Percentiles rank a stretch among this genome's conserved stretches.
These are phyloP conservation scores for Hymenotorrendiella dingleyae DNA, from an alignment of 2,329 filamentous ascomycete genomes.

Conservation along the genomic window DNA sequence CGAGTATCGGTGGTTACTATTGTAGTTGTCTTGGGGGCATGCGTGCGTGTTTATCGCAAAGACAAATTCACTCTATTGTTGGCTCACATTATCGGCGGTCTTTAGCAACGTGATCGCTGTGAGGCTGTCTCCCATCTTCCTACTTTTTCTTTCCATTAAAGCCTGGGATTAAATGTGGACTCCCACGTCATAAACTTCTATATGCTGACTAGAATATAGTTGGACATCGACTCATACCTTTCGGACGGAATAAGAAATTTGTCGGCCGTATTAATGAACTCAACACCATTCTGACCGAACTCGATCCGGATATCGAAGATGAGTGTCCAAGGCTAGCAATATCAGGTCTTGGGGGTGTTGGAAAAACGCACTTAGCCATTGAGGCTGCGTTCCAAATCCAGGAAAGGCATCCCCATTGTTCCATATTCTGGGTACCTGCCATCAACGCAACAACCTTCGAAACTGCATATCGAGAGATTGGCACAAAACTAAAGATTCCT, in stretches of 20 bases:
- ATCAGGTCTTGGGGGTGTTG: constrained; percentile 2
- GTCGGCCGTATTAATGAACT: background rate
- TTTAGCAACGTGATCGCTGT: background rate
- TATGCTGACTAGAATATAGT: background rate
- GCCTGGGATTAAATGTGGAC: too few relatives aligned
- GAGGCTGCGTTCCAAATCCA: background rate
- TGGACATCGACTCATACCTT: constrained; percentile 24
- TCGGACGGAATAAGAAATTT: constrained; percentile 2
- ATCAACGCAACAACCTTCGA: background rate
- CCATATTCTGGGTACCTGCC: constrained; percentile 1
- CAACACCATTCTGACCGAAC: background rate
- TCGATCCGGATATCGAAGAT: background rate
- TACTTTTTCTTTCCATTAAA: background rate
- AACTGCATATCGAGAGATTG: background rate
- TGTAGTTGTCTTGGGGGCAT: too few relatives aligned
- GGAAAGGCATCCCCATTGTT: background rate
- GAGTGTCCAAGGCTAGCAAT: background rate
- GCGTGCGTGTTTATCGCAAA: too few relatives aligned
- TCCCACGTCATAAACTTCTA: background rate
- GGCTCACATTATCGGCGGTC: background rate
- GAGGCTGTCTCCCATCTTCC: background rate
- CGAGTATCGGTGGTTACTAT: too few relatives aligned
- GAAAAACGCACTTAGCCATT: constrained; percentile 1
- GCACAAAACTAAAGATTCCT: background rate
- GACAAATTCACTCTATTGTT: too few relatives aligned